Conservation (phyloP, 2,329 filamentous ascomycete species). For the Exophiala viscosa region DNA sequence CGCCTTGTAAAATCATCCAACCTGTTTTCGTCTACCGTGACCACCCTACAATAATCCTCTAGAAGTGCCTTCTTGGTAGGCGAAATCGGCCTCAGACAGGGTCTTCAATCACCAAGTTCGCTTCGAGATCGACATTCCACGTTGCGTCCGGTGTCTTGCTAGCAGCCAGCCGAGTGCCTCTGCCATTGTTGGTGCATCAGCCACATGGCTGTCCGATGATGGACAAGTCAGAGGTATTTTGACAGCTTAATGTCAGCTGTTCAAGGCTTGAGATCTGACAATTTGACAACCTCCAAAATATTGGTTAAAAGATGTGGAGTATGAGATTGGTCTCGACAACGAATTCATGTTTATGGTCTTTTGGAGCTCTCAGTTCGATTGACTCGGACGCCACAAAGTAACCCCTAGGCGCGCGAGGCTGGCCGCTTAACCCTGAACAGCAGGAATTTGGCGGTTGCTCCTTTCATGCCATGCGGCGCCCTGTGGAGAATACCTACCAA, state of each 20-base stretch:
- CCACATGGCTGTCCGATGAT: too few relatives aligned
- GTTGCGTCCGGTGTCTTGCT: too few relatives aligned
- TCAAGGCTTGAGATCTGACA: neutral
- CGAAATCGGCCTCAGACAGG: neutral
- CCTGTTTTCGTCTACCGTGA: too few relatives aligned
- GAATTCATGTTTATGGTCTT: too few relatives aligned
- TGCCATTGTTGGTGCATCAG: too few relatives aligned
- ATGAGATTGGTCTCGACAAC: too few relatives aligned
- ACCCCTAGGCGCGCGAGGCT: neutral
- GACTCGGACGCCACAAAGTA: neutral
- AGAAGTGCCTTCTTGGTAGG: neutral
- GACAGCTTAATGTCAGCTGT: conserved; percentile 7
- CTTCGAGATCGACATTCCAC: too few relatives aligned
- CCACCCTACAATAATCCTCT: neutral
- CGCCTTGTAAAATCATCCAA: too few relatives aligned
- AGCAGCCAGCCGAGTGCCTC: too few relatives aligned
- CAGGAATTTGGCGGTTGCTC: conserved; percentile 10
- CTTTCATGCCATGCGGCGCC: conserved; percentile 5
- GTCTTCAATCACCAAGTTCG: too few relatives aligned
- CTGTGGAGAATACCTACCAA: conserved; percentile 8
- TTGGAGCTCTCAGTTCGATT: too few relatives aligned
- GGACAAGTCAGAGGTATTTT: neutral
- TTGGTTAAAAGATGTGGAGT: neutral
- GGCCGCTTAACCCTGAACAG: neutral
- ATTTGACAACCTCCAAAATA: neutral